Conservation (phyloP, 164 flowering plant species). For the Pachysandra terminalis region DNA sequence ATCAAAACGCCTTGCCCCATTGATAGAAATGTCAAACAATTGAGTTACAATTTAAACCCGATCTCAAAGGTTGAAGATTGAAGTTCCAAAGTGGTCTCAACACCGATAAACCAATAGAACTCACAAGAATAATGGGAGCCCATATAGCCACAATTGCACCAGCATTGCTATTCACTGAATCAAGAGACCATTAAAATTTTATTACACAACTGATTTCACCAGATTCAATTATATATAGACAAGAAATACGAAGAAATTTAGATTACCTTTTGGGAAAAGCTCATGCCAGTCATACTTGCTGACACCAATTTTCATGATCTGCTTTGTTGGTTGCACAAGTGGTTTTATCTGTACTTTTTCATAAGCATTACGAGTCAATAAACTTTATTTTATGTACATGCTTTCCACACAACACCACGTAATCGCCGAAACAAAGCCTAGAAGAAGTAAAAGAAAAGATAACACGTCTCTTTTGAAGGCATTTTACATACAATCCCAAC, state of each 20-base stretch:
- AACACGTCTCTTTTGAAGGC: not conserved
- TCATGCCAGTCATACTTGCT: slow-evolving; percentile 79
- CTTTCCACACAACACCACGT: not conserved
- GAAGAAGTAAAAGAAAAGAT: no score
- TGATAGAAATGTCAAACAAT: not conserved
- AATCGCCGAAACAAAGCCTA: not conserved
- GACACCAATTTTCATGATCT: slow-evolving; percentile 68
- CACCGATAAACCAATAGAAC: slow-evolving; percentile 24
- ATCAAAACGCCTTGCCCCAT: not conserved
- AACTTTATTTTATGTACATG: not conserved
- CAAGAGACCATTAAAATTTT: slow-evolving; percentile 7
- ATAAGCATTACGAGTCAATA: slow-evolving; percentile 2
- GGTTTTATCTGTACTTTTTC: slow-evolving; percentile 71
- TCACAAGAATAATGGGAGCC: slow-evolving; percentile 89
- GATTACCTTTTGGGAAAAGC: slow-evolving; percentile 81
- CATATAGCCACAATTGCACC: slow-evolving; percentile 91
- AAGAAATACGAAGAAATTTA: not conserved
- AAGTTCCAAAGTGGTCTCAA: not conserved
- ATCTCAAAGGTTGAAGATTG: not conserved
- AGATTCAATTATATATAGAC: not conserved
- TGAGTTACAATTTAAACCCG: not conserved
- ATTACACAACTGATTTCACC: not conserved
- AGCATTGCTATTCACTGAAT: slow-evolving; percentile 76
- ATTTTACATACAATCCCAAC: not conserved
- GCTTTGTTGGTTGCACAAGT: slow-evolving; percentile 77